A percentile compares a stretch with the other conserved stretches of the same genome.
phyloP scores from a whole-genome alignment of 1,284 basidiomycete species.

The Cryptococcus floricola region DNA sequence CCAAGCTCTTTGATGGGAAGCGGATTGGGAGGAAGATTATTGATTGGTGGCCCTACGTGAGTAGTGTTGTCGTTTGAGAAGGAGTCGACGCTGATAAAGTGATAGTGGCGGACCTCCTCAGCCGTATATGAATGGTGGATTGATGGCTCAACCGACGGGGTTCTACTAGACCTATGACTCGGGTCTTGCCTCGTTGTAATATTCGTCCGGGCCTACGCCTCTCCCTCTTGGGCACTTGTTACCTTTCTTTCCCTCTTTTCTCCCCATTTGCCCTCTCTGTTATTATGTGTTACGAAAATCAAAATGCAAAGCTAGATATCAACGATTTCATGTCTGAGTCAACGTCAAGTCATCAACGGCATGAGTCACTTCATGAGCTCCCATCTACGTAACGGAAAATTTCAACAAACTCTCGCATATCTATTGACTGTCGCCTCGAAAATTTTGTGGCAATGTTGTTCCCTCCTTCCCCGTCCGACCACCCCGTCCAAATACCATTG shows the following conservation, averaged over 20 bases:
- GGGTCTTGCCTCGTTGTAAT: neutral
- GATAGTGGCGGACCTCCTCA: constrained; percentile 9
- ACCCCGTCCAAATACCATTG: too few relatives aligned
- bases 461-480: too few relatives aligned
- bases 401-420: too few relatives aligned
- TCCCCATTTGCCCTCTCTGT: neutral
- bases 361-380: too few relatives aligned
- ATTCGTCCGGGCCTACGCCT: neutral
- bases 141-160: constrained; percentile 45
- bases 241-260: neutral
- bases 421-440: too few relatives aligned
- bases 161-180: constrained; percentile 36
- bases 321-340: neutral
- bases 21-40: constrained; percentile 45
- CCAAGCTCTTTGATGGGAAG: constrained; percentile 29
- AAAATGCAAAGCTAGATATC: constrained; percentile 2
- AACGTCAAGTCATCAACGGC: too few relatives aligned
- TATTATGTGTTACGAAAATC: constrained; percentile 1
- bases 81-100: neutral
- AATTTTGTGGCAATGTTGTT: too few relatives aligned
- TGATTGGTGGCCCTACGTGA: constrained; percentile 46
- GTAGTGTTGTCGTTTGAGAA: constrained; percentile 4
- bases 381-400: too few relatives aligned
- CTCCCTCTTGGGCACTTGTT: neutral
- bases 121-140: constrained; percentile 19